A percentile compares a stretch with the other conserved stretches of the same genome.
Conservation (phyloP, 2,329 filamentous ascomycete species). For the Botrytis tulipae region DNA sequence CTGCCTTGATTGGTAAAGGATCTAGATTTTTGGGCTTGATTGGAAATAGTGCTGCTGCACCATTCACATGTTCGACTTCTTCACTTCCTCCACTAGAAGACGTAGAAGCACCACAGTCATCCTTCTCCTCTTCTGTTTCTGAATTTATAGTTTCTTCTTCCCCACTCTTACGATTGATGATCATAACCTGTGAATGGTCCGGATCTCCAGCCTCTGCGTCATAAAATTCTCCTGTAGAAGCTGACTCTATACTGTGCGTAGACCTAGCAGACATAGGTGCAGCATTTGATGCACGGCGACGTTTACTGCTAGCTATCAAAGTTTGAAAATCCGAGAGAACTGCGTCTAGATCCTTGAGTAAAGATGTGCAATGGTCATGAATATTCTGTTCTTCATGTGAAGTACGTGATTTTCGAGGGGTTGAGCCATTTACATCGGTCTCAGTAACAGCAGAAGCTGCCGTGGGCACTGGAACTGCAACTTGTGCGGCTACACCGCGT, state of each 20-base stretch:
- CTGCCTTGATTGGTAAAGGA: conserved; percentile 70
- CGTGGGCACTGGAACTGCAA: conserved; percentile 33
- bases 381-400: conserved; percentile 61
- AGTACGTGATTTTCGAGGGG: conserved; percentile 24
- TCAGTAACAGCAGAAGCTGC: conserved; percentile 28
- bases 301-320: conserved; percentile 76
- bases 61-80: conserved; percentile 46
- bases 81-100: conserved; percentile 59
- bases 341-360: conserved; percentile 81
- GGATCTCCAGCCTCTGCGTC: conserved; percentile 72
- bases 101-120: conserved; percentile 53
- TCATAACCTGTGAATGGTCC: conserved; percentile 65
- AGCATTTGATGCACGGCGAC: conserved; percentile 57
- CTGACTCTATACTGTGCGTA: conserved; percentile 72
- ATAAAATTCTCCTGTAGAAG: conserved; percentile 86
- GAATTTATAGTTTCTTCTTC: conserved; percentile 57
- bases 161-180: conserved; percentile 71
- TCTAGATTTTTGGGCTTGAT: conserved; percentile 69
- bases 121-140: conserved; percentile 52
- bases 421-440: conserved; percentile 30
- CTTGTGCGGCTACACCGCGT: conserved; percentile 33
- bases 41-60: conserved; percentile 73
- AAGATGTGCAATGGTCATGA: conserved; percentile 76
- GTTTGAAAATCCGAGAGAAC: conserved; percentile 80
- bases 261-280: conserved; percentile 49